Evolutionary conservation across 805 yeast species (phyloP), one percentile per base, ranked within the genome.

Genomic region (Tetrapisispora iriomotensis): DNA sequence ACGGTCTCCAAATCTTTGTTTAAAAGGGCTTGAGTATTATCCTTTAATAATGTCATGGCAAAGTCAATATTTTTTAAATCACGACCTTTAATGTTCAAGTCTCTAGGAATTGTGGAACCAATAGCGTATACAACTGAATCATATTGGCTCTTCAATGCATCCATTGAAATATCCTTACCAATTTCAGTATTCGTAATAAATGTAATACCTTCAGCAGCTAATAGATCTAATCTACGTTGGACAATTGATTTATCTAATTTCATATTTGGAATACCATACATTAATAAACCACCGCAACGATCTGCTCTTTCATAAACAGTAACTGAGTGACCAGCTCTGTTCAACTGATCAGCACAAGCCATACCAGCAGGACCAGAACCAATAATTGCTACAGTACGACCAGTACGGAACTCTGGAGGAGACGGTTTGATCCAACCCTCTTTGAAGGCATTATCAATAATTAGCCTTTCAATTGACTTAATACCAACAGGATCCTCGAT

Each of bases 191-290:
- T 77, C 52, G 83, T 76, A 32, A 82, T 71, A 56, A 90, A 86
- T 20, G 74, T 73, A 52, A 90, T 70, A 38, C 98, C 98, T 62
- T 90, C 96, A 33, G 85, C 95, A 23, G 72, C 82, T 72, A 90
- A 68, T 60, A 92, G 70, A 58, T 90, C 94, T 42, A 92, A 74
- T 71, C 97, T 86, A 60, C 97, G 79, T 68, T 86, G 83, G 44
- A 90, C 96, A 58, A 92, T 75, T 19, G 79, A 70, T 72, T 90
- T 90, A 65, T 90, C 98, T 53, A 90, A 73, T 70, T 90, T 90
- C 98, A 90, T 90, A 72, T 90, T 90, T 51, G 98, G 98, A 66
- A 90, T 90, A 76, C 98, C 98, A 64, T 90, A 90, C 97, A 92
- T 92, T 67, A 90, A 65, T 60, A 90, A 72, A 41, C 98, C 98